phyloP scores from a whole-genome alignment of 495 filamentous ascomycete species.

The Bacidia rubella region DNA sequence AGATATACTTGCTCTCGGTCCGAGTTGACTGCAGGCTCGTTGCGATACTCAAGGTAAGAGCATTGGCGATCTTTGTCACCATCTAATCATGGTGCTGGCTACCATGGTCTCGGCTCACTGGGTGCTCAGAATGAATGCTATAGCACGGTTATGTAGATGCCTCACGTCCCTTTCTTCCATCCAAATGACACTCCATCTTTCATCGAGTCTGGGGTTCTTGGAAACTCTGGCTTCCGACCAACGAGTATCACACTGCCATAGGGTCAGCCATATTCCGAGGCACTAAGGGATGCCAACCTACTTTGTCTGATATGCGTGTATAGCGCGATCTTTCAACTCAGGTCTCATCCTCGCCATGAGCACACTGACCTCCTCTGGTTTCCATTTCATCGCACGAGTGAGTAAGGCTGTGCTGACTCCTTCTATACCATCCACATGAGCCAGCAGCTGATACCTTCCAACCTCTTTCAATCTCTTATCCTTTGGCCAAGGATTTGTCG shows the following conservation, averaged over 20 bases:
- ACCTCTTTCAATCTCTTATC: slow-evolving; percentile 30
- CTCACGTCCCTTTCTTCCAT: neutral
- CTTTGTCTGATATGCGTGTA: slow-evolving; percentile 21
- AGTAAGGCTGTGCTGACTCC: slow-evolving; percentile 24
- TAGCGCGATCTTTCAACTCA: slow-evolving; percentile 19
- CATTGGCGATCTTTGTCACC: no score
- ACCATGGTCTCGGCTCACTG: no score
- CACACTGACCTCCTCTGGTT: slow-evolving; percentile 20
- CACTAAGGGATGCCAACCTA: neutral
- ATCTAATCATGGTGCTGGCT: no score
- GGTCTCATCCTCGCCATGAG: slow-evolving; percentile 21
- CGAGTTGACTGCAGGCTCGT: no score
- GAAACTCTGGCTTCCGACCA: slow-evolving; percentile 15
- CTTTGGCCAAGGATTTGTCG: slow-evolving; percentile 46
- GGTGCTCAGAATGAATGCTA: no score
- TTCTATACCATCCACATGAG: slow-evolving; percentile 25
- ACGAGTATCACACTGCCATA: slow-evolving; percentile 11
- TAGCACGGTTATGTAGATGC: no score
- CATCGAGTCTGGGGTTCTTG: neutral
- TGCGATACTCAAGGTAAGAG: no score
- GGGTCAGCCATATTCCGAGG: neutral
- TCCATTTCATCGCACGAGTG: slow-evolving; percentile 22
- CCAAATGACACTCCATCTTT: slow-evolving; percentile 4
- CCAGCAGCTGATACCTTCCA: slow-evolving; percentile 23
- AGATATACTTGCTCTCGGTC: no score